These are phyloP conservation scores for Phytophthora pini DNA, from an alignment of 352 stramenopile species.

Conservation along the genomic window DNA sequence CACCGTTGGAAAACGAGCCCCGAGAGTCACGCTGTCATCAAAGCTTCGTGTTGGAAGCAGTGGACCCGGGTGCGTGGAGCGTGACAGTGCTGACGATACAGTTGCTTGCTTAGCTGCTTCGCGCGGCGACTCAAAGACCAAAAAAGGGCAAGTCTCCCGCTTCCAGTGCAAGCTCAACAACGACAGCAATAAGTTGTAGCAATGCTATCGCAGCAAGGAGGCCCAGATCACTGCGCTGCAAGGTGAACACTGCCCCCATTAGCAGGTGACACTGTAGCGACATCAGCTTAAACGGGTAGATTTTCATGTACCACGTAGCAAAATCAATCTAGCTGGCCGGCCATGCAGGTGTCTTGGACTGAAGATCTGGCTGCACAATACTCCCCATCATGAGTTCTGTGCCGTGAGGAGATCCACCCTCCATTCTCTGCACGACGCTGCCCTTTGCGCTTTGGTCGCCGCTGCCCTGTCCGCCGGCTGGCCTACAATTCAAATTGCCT, in stretches of 20 bases:
- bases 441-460: slow-evolving; percentile 20
- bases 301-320: not conserved
- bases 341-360: slow-evolving; percentile 8
- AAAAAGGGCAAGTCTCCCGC: slow-evolving; percentile 22
- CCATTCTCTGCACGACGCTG: slow-evolving; percentile 26
- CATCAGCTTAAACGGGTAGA: slow-evolving; percentile 21
- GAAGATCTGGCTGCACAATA: slow-evolving; percentile 23
- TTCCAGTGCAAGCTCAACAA: slow-evolving; percentile 15
- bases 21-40: slow-evolving; percentile 25
- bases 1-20: slow-evolving; percentile 7
- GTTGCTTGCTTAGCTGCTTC: slow-evolving; percentile 41
- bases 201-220: slow-evolving; percentile 22
- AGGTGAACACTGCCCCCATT: not conserved
- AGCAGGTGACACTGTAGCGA: slow-evolving; percentile 9
- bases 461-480: slow-evolving; percentile 31
- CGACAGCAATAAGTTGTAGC: slow-evolving; percentile 13
- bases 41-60: slow-evolving; percentile 35
- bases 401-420: slow-evolving; percentile 39
- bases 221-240: not conserved
- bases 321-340: slow-evolving; percentile 8
- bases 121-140: slow-evolving; percentile 9
- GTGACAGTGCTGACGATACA: slow-evolving; percentile 35
- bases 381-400: slow-evolving; percentile 37
- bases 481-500: slow-evolving; percentile 39
- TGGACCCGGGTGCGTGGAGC: slow-evolving; percentile 16